These are phyloP conservation scores for Byssothecium circinans DNA, from an alignment of 2,329 filamentous ascomycete genomes.

Conservation along the genomic window DNA sequence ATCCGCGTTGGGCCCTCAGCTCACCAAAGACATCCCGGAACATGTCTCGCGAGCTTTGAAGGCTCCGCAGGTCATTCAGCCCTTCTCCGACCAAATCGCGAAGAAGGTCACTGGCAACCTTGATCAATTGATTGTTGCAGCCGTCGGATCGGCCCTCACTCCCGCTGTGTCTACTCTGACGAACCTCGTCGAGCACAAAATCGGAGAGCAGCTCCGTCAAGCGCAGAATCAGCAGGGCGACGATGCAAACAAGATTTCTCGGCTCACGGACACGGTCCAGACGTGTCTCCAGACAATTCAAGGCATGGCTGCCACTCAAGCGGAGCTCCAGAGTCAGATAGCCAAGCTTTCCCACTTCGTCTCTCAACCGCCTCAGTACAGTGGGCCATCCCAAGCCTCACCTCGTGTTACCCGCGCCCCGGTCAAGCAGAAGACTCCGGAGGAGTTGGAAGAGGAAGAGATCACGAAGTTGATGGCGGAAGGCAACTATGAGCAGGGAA, in stretches of 20 bases:
- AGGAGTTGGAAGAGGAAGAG: constrained; percentile 61
- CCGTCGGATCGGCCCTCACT: constrained; percentile 56
- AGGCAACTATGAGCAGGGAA: constrained; percentile 53
- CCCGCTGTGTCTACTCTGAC: constrained; percentile 69
- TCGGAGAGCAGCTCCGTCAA: constrained; percentile 55
- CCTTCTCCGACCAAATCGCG: constrained; percentile 71
- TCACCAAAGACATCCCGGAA: constrained; percentile 75
- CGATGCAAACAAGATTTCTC: constrained; percentile 68
- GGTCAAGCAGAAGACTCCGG: constrained; percentile 50
- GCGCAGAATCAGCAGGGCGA: constrained; percentile 55
- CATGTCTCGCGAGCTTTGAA: constrained; percentile 69
- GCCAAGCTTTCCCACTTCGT: constrained; percentile 47
- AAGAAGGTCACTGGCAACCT: constrained; percentile 67
- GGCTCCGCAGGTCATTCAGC: constrained; percentile 71
- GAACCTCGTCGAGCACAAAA: constrained; percentile 66
- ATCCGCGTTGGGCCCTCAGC: constrained; percentile 63
- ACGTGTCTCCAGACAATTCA: constrained; percentile 69
- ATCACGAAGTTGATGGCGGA: constrained; percentile 66
- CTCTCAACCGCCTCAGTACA: constrained; percentile 29
- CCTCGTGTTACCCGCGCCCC: constrained; percentile 42
- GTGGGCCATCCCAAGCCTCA: constrained; percentile 12
- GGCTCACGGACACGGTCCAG: constrained; percentile 68
- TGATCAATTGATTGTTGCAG: constrained; percentile 67
- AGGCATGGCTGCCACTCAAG: constrained; percentile 68
- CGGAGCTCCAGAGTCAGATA: constrained; percentile 65